A percentile compares a stretch with the other conserved stretches of the same genome.
Conservation (phyloP, 768 basidiomycete genomes). For the Rhodosporidiobolus odoratus region DNA sequence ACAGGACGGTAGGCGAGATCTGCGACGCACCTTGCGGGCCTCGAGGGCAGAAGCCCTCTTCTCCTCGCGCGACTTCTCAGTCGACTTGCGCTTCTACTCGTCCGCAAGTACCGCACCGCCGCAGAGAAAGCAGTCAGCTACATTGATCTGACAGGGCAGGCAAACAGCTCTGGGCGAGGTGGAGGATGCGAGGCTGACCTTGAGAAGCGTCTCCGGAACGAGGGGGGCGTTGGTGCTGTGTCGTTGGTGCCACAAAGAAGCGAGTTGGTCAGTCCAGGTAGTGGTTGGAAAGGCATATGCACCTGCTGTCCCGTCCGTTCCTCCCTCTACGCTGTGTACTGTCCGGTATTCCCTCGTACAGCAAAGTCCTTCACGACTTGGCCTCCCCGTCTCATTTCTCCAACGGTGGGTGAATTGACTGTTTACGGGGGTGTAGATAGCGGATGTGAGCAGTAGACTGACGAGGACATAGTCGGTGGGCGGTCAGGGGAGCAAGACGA, state of each 20-base stretch:
- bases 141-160: no score
- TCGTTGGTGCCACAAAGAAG: no score
- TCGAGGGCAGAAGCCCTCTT: slow-evolving; percentile 50
- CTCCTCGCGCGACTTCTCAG: slow-evolving; percentile 51
- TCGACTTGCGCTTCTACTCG: slow-evolving; percentile 49
- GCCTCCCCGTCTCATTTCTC: no score
- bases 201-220: slow-evolving; percentile 52
- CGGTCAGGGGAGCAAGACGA: not conserved
- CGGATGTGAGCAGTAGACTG: not conserved
- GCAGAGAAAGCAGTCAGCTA: not conserved
- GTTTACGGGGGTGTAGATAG: no score
- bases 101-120: not conserved
- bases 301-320: no score
- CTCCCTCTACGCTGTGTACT: no score
- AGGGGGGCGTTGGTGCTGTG: slow-evolving; percentile 35
- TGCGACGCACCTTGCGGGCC: slow-evolving; percentile 50
- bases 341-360: no score
- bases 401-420: no score
- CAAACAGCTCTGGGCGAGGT: not conserved
- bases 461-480: slow-evolving; percentile 11
- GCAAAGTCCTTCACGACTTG: no score
- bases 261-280: not conserved
- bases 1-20: not conserved
- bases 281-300: no score
- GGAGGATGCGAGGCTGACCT: slow-evolving; percentile 6